A percentile compares a stretch with the other conserved stretches of the same genome.
These are phyloP conservation scores for Tagetes erecta DNA, from an alignment of 129 eudicot species.

Conservation along the genomic window DNA sequence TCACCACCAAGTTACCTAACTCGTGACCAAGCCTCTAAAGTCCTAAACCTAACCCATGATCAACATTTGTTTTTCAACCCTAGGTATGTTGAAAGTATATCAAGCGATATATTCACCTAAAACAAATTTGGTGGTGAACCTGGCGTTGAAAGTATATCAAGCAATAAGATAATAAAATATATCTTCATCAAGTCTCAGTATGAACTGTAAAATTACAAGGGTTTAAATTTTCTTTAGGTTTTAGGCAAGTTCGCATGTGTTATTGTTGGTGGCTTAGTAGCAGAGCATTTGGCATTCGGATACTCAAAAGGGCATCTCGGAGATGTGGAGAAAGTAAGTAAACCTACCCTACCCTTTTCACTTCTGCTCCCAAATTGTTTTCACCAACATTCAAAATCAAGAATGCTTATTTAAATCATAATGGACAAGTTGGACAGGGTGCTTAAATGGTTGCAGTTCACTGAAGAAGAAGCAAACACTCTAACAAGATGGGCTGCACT, in stretches of 20 bases:
- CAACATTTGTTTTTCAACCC: too few species aligned
- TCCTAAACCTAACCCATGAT: too few species aligned
- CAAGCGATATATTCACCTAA: too few species aligned
- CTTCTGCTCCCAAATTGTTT: background rate
- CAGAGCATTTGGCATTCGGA: constrained; percentile 71
- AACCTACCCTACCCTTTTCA: background rate
- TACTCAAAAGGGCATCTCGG: constrained; percentile 61
- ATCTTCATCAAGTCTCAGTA: too few species aligned
- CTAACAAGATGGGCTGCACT: constrained; percentile 51
- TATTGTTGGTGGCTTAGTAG: constrained; percentile 69
- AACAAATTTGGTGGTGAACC: too few species aligned
- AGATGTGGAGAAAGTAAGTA: constrained; percentile 61
- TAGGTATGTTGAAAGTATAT: too few species aligned
- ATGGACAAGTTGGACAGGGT: constrained; percentile 48
- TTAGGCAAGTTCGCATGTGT: constrained; percentile 57
- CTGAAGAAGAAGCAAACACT: constrained; percentile 48
- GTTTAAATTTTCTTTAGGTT: constrained; percentile 33
- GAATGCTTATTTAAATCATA: constrained; percentile 17
- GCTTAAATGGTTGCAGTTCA: constrained; percentile 50
- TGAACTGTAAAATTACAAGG: background rate
- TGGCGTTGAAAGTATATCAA: too few species aligned
- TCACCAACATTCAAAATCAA: background rate
- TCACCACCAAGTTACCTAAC: too few species aligned
- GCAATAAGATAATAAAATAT: too few species aligned
- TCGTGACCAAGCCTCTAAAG: too few species aligned